Evolutionary conservation across 2,329 filamentous ascomycete species (phyloP).

Genomic region (Trichoderma sp.): DNA sequence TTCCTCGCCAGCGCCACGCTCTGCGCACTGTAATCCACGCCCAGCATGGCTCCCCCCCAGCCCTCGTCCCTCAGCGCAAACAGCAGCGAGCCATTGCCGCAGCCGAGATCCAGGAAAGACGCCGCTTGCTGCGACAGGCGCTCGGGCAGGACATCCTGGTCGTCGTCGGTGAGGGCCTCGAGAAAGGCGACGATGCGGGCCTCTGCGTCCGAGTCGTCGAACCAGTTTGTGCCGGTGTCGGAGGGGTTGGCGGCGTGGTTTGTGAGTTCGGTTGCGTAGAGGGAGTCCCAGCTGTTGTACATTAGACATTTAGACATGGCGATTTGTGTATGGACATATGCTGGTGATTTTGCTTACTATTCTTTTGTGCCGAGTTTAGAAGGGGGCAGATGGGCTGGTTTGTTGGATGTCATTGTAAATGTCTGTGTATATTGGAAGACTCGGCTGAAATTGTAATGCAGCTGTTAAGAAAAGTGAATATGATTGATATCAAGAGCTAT

Average conservation of each 20-base stretch:
- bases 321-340: too few relatives aligned
- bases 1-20: slow-evolving; percentile 73
- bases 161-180: slow-evolving; percentile 40
- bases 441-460: not conserved
- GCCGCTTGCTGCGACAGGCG: slow-evolving; percentile 36
- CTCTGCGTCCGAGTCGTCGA: slow-evolving; percentile 89
- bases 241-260: slow-evolving; percentile 72
- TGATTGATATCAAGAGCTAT: not conserved
- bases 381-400: slow-evolving; percentile 71
- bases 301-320: too few relatives aligned
- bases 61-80: slow-evolving; percentile 68
- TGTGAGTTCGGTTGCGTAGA: slow-evolving; percentile 69
- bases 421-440: not conserved
- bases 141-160: slow-evolving; percentile 30
- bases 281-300: slow-evolving; percentile 72
- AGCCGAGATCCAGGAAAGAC: slow-evolving; percentile 82
- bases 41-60: slow-evolving; percentile 72
- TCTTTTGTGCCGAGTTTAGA: slow-evolving; percentile 84
- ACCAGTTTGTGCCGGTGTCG: slow-evolving; percentile 92
- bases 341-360: slow-evolving; percentile 81
- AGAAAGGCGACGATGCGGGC: slow-evolving; percentile 75
- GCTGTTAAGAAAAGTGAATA: too few relatives aligned
- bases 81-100: slow-evolving; percentile 91
- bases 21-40: slow-evolving; percentile 81
- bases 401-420: slow-evolving; percentile 1